Base-by-base conservation (phyloP, 1,139 yeast species). In the Scheffersomyces titani region DNA sequence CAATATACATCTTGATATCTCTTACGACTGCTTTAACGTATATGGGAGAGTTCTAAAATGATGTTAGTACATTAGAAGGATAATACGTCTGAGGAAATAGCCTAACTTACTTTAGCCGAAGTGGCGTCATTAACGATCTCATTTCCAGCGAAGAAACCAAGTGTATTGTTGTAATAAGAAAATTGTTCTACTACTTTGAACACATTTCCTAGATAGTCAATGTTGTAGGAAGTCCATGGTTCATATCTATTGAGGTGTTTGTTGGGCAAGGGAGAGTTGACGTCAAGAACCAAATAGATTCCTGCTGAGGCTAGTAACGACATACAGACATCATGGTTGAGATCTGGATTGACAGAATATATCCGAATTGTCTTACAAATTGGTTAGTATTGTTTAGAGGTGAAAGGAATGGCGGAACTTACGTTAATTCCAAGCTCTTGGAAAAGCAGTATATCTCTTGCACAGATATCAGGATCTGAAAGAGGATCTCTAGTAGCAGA, bases 131-230 rank as follows among this genome's bases (percentile, higher is more conserved):
- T 93, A 55, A 94, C 78, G 52, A 94, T 83, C 73, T 94, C 99
- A 72, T 94, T 94, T 1, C 98, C 99, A 7, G 97, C 97, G 74
- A 94, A 91, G 73, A 90, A 93, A 0, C 96, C 98, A 55, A 94
- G 78, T 0, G 97, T 90, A 71, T 94, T 94, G 73, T 93, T 90
- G 73, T 91, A 94, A 44, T 83, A 80, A 18, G 96, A 80, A 70
- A 94, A 94, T 58, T 90, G 94, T 57, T 92, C 92, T 22, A 93
- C 85, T 9, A 92, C 88, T 64, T 85, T 86, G 70, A 91, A 90
- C 2, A 92, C 85, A 68, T 92, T 96, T 54, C 83, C 85, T 62
- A 92, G 71, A 70, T 93, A 93, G 5, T 75, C 81, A 19, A 73
- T 76, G 64, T 82, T 89, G 71, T 93, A 94, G 0, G 96, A 83